Evolutionary conservation across 2,329 filamentous ascomycete species (phyloP).

Genomic region (Fusarium brevicatenulatum): DNA sequence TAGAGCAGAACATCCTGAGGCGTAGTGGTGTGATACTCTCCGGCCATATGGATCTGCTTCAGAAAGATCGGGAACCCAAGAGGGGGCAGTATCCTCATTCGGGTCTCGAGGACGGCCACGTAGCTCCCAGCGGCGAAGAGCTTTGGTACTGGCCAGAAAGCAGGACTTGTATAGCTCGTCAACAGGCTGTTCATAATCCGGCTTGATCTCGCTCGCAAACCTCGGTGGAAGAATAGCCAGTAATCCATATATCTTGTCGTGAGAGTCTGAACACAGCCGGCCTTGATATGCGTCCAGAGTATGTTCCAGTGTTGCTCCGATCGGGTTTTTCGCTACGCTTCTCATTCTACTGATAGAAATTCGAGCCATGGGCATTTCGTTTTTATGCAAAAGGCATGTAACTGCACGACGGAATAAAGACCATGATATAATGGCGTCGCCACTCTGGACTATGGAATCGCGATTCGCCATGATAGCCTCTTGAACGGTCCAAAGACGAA

Average conservation of each 20-base stretch:
- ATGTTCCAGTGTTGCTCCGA: background rate
- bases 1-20: background rate
- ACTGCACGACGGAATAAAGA: background rate
- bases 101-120: background rate
- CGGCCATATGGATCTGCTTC: fast-evolving
- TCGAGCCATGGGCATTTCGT: background rate
- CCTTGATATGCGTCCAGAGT: fast-evolving
- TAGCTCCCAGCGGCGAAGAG: background rate
- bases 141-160: background rate
- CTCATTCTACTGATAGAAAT: background rate
- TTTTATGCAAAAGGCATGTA: background rate
- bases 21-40: fast-evolving
- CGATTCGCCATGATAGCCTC: background rate
- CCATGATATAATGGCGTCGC: background rate
- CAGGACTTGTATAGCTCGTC: background rate
- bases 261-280: background rate
- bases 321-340: fast-evolving
- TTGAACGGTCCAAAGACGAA: background rate
- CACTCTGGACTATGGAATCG: background rate
- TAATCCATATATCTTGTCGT: background rate
- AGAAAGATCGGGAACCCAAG: background rate
- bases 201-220: background rate
- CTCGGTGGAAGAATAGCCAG: background rate
- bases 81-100: background rate
- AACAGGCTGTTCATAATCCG: background rate